Base-by-base conservation (phyloP, 164 flowering plant species). In the Kingdonia uniflora region DNA sequence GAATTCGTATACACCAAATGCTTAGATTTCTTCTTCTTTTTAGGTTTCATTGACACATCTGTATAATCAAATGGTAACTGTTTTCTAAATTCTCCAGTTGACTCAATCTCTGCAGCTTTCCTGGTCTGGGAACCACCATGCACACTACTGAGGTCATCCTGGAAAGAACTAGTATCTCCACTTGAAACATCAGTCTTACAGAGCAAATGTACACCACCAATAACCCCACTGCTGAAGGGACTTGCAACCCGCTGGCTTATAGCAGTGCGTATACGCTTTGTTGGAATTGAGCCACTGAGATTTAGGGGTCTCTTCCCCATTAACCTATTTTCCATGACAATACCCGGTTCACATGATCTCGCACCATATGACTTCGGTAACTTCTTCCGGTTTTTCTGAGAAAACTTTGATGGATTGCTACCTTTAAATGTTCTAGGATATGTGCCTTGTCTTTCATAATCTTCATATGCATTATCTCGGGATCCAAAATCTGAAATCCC, bases 81-180 rank as follows among this genome's bases (percentile, higher is more conserved):
- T 69, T 67, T 84, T 23, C 75, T 86, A 67, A 66, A 82, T 19
- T 87, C 90, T 51, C 74, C 82, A 23, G 59, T 66, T 17, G 99
- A 89, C 48, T 94, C 99, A 60, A 77, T 82, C 58, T 94, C 99
- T 65, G 76, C 29, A 57, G 62, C 71, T 68, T 74, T 82, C 65
- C 74, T 82, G 26, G 71, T 43, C 24, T 69, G 76, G 11, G 77
- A 72, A 44, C 87, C 96, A 62, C 86, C 87, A 53, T 74, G 79
- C 55, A 80, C 65, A 59, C 82, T 72, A 70, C 81, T 80, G 65
- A 74, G 95, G 56, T 94, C 99, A 74, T 94, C 99, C 69, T 89
- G 97, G 56, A 76, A 87, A 38, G 99, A 87, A 73, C 71, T 80
- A 57, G 96, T 94, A 69, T 89, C 99, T 57, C 90, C 97, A 74